Evolutionary conservation across 176 grass and related monocot species (phyloP), one percentile per base, ranked within the genome.

Genomic region (Triticum dicoccoides): DNA sequence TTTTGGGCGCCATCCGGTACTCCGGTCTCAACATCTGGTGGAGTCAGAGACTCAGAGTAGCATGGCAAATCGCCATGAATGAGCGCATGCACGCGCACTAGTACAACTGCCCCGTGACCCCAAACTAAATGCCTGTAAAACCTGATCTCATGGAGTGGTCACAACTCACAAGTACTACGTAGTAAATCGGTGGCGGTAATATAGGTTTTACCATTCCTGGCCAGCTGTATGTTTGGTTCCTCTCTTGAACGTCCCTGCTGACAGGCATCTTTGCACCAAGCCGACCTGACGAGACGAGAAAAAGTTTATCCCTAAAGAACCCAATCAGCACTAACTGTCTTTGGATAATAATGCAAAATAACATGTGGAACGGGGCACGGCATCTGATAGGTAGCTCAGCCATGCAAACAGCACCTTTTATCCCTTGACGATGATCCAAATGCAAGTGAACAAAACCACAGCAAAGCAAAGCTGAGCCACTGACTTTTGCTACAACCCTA

Each of bases 381-480:
- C 42, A 65, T 30, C 32, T 59, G 3, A 9, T 38, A 3, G 38
- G 8, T 8, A 62, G 21, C 32, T 8, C 21, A 62, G 76, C 13
- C 58, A 42, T 11, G 82, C 73, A 37, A 49, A 9, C 51, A 29
- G 45, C 52, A 30, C 23, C 69, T 67, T 32, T 32, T 59, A 20
- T 59, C 0, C 17, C 6, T 21, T 6, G 51, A 77, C 61, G 61
- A 85, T 25, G 44, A 49, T 86, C 88, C 88, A 89, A 82, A 76
- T 24, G 88, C 70, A 82, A 82, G 47, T 39, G 73, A 82, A 79
- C 56, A 21, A 59, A 59, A 59, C 18, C 56, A 6, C 56, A 59
- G 54, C 56, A 59, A 59, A 59, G 56, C 56, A 41, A 9, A 41
- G 39, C 2, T 8, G 62, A 47, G 44, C 44, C 44, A 47, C 44